Evolutionary conservation across 306 rosid species (phyloP), one percentile per base, ranked within the genome.

Genomic region (Clitoria ternatea): DNA sequence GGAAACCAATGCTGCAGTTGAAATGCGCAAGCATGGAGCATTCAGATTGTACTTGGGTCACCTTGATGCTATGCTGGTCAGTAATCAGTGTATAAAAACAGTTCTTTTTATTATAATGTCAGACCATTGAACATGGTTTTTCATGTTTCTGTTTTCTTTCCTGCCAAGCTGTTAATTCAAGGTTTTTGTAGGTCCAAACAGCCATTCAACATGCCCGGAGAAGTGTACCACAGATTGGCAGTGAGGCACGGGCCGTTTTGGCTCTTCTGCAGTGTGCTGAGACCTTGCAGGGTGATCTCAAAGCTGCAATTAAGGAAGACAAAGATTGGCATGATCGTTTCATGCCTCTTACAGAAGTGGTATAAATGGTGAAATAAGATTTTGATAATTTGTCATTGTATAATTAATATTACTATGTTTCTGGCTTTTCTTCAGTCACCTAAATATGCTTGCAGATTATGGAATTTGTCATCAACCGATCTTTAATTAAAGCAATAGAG

Each of bases 331-430:
- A 80, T 52, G 45, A 76, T 45, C 96, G 88, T 62, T 89, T 89
- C 79, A 90, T 89, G 97, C 97, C 98, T 72, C 88, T 94, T 57
- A 60, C 97, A 8, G 88, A 85, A 81, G 79, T 89, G 94, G 98
- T 94, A n/a, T n/a, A 85, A 77, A 55, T 78, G 78, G 32, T 57
- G 59, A 54, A 32, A 50, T 61, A 47, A 49, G 35, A 63, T 78
- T 64, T 72, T 26, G 60, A 52, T 24, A 10, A 77, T 39, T 26
- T 60, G 45, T 33, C 48, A 50, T 36, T 0, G 3, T 55, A 14
- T 75, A 14, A 66, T 67, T 64, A 36, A 5, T 53, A 30, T 61
- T 63, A 67, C 43, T 52, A 45, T 61, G 64, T 37, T 69, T 83
- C 40, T 39, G 76, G 52, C 63, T 39, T 36, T 47, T 32, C 36